Percentiles rank a stretch among this genome's conserved stretches.
Conservation (phyloP, 2,329 filamentous ascomycete genomes). For the Lecanicillium sp. region DNA sequence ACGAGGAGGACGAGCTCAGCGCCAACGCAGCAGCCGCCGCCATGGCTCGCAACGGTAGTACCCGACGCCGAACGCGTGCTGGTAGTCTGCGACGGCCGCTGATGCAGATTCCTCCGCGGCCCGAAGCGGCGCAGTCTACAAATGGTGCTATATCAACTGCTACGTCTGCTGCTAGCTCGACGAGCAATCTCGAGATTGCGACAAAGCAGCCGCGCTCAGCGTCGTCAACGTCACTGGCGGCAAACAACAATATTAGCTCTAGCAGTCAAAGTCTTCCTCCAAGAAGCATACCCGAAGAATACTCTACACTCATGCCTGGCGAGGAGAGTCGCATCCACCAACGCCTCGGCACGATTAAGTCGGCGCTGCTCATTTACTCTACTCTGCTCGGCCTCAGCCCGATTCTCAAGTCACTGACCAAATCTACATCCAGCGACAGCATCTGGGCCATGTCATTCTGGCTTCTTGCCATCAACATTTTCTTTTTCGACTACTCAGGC, state of each 20-base stretch:
- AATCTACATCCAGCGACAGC: constrained; percentile 83
- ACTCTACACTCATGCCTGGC: constrained; percentile 18
- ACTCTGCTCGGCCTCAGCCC: constrained; percentile 86
- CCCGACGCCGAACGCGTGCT: constrained; percentile 24
- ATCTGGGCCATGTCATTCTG: constrained; percentile 97
- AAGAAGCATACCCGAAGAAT: constrained; percentile 1
- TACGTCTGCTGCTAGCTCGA: constrained; percentile 36
- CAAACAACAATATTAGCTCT: neutral
- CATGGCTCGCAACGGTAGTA: constrained; percentile 24
- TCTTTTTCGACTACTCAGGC: constrained; percentile 94
- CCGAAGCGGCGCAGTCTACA: constrained; percentile 18
- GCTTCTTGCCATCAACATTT: constrained; percentile 90
- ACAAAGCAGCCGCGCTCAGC: neutral
- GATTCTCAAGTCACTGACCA: constrained; percentile 93
- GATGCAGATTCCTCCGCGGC: constrained; percentile 15
- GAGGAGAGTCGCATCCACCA: constrained; percentile 37
- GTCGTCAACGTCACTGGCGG: neutral
- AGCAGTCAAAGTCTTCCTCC: too few relatives aligned
- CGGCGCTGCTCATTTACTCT: constrained; percentile 85
- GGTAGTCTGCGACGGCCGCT: constrained; percentile 28
- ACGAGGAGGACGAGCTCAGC: constrained; percentile 30
- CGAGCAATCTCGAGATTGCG: constrained; percentile 28
- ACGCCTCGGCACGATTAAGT: constrained; percentile 76
- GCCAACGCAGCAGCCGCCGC: constrained; percentile 26
- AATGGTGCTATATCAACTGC: constrained; percentile 13